These are phyloP conservation scores for Metschnikowia bowlesiae DNA, from an alignment of 805 yeast genomes.

Conservation along the genomic window DNA sequence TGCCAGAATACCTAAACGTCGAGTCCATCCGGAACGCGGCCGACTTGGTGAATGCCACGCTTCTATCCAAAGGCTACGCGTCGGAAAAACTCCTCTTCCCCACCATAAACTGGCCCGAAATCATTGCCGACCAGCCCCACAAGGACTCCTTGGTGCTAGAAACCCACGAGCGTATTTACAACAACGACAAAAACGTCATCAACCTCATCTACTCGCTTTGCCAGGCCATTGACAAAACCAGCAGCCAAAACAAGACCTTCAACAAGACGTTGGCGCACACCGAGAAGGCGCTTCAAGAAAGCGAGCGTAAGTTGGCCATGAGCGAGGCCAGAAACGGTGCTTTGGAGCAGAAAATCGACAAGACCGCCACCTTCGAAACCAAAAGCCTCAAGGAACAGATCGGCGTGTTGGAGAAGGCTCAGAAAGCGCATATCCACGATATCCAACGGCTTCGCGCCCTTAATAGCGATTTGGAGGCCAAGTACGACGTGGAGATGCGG, in stretches of 20 bases:
- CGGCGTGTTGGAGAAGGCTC: slow-evolving; percentile 11
- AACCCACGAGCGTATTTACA: slow-evolving; percentile 27
- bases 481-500: slow-evolving; percentile 34
- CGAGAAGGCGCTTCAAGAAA: slow-evolving; percentile 24
- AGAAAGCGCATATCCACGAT: slow-evolving; percentile 28
- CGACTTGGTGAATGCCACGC: slow-evolving; percentile 31
- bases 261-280: slow-evolving; percentile 26
- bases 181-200: slow-evolving; percentile 35
- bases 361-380: slow-evolving; percentile 17
- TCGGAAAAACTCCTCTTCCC: slow-evolving; percentile 28
- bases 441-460: slow-evolving; percentile 25
- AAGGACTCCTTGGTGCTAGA: slow-evolving; percentile 14
- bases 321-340: slow-evolving; percentile 19
- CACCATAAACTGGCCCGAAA: slow-evolving; percentile 31
- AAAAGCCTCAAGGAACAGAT: slow-evolving; percentile 14
- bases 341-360: slow-evolving; percentile 18
- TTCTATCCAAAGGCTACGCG: slow-evolving; percentile 33
- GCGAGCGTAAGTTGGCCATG: slow-evolving; percentile 20
- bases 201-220: slow-evolving; percentile 34
- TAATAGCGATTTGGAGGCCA: slow-evolving; percentile 27
- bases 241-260: slow-evolving; percentile 28
- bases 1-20: slow-evolving; percentile 23
- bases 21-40: slow-evolving; percentile 36
- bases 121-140: slow-evolving; percentile 24
- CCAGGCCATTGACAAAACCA: slow-evolving; percentile 29